These are phyloP conservation scores for Exophiala lecanii-corni DNA, from an alignment of 2,329 filamentous ascomycete species.

Conservation along the genomic window DNA sequence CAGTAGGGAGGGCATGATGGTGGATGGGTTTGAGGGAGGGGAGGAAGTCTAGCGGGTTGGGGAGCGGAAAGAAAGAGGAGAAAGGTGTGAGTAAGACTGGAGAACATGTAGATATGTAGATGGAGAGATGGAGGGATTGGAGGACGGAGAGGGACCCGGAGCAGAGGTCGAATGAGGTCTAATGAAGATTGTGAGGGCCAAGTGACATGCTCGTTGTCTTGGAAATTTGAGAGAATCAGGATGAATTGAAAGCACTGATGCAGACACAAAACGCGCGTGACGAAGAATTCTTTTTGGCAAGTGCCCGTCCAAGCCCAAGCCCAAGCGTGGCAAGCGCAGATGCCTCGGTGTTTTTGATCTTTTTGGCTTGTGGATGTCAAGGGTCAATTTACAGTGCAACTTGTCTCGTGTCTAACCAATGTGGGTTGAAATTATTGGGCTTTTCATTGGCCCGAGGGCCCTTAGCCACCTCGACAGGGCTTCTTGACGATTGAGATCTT, in stretches of 20 bases:
- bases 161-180: neutral
- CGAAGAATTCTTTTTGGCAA: neutral
- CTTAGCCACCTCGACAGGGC: no score
- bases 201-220: neutral
- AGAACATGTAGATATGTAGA: neutral
- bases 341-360: neutral
- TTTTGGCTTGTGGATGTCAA: no score
- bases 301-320: no score
- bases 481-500: no score
- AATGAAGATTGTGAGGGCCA: neutral
- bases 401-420: no score
- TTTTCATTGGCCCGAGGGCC: no score
- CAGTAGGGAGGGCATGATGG: conserved; percentile 34
- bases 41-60: neutral
- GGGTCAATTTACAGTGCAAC: no score
- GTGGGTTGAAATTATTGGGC: no score
- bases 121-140: neutral
- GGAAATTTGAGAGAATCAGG: neutral
- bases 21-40: neutral
- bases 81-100: neutral
- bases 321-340: neutral
- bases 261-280: neutral
- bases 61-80: neutral
- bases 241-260: no score
- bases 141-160: neutral